Evolutionary conservation across 345 rosid genomes (phyloP).

Genomic region (Anacardium occidentale): DNA sequence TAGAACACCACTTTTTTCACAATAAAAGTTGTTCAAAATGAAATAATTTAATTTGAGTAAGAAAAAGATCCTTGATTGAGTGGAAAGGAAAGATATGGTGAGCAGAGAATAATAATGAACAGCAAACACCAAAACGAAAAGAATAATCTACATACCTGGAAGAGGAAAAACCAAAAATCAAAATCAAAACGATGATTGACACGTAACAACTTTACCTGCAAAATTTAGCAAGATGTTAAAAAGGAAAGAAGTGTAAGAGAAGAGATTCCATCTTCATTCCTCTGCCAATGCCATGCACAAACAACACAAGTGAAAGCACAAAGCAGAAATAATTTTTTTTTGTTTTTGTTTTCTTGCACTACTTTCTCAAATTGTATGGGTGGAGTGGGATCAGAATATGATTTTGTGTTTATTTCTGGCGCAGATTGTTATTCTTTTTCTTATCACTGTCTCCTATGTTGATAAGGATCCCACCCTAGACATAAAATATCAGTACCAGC

Average conservation of each 20-base stretch:
- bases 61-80: not conserved
- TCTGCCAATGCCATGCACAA: constrained; percentile 29
- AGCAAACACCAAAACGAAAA: constrained; percentile 7
- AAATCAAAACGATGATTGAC: constrained; percentile 37
- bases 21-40: not conserved
- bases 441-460: constrained; percentile 36
- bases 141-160: constrained; percentile 26
- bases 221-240: constrained; percentile 20
- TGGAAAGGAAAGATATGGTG: constrained; percentile 11
- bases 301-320: constrained; percentile 5
- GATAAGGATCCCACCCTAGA: constrained; percentile 47
- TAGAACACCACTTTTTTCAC: not conserved
- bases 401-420: constrained; percentile 20
- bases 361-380: constrained; percentile 20
- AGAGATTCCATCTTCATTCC: constrained; percentile 48
- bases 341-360: not conserved
- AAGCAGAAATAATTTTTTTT: constrained; percentile 6
- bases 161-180: constrained; percentile 18
- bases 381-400: constrained; percentile 50
- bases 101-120: constrained; percentile 32
- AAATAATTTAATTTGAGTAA: not conserved
- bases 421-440: constrained; percentile 29
- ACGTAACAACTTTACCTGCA: constrained; percentile 28
- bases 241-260: constrained; percentile 34
- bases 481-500: constrained; percentile 28